A percentile compares a stretch with the other conserved stretches of the same genome.
Evolutionary conservation across 768 basidiomycete genomes (phyloP).

Genomic region (Udeniomyces megalosporus): DNA sequence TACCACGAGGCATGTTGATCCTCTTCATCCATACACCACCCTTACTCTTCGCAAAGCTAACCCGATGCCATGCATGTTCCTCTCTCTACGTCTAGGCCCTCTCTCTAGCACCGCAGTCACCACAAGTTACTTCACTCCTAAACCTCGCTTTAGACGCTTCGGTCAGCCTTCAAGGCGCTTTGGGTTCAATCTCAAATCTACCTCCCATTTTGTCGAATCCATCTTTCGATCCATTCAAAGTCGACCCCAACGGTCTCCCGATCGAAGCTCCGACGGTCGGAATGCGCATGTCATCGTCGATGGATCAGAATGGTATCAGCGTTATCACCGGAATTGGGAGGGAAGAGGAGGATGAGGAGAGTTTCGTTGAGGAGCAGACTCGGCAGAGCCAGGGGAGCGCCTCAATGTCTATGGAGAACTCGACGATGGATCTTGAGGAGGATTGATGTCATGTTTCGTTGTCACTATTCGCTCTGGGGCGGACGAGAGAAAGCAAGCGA

Average conservation of each 20-base stretch:
- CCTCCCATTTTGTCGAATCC: constrained; percentile 3
- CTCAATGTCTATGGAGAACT: too few species aligned
- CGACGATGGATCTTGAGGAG: too few species aligned
- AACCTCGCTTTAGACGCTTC: constrained; percentile 26
- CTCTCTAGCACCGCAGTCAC: constrained; percentile 25
- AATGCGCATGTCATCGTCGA: too few species aligned
- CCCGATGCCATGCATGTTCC: background rate
- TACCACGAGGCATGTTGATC: constrained; percentile 65
- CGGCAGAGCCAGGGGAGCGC: too few species aligned
- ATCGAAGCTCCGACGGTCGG: too few species aligned
- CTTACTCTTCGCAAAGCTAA: background rate
- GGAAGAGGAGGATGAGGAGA: too few species aligned
- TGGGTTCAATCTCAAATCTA: constrained; percentile 20
- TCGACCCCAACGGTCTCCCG: background rate
- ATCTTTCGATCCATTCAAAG: background rate
- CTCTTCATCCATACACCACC: background rate
- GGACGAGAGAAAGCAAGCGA: too few species aligned
- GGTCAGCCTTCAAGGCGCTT: constrained; percentile 22
- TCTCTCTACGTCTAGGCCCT: constrained; percentile 13
- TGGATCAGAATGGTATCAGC: too few species aligned
- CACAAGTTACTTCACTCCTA: constrained; percentile 26
- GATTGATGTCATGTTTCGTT: too few species aligned
- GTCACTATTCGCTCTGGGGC: too few species aligned
- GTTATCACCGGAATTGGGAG: too few species aligned
- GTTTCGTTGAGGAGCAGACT: too few species aligned